These are phyloP conservation scores for Penicillium arizonense DNA, from an alignment of 495 filamentous ascomycete species.

Conservation along the genomic window DNA sequence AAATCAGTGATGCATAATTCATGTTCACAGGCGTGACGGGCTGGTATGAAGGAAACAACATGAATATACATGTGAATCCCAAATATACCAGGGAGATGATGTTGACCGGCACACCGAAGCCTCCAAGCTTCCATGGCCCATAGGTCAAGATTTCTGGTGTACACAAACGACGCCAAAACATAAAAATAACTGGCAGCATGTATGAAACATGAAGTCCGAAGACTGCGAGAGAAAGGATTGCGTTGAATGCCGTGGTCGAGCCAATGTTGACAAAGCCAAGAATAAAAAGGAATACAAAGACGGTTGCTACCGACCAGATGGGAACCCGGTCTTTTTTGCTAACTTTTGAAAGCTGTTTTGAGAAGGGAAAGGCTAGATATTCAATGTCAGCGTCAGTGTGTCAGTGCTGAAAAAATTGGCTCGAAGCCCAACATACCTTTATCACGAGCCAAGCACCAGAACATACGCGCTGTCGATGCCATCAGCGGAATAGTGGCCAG, in stretches of 20 bases:
- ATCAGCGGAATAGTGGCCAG: constrained; percentile 34
- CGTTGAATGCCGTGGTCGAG: constrained; percentile 46
- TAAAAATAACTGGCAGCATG: constrained; percentile 35
- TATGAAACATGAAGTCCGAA: constrained; percentile 43
- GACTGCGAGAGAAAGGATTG: constrained; percentile 43
- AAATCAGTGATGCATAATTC: neutral
- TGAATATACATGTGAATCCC: neutral
- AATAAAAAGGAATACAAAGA: constrained; percentile 35
- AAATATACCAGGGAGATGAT: neutral
- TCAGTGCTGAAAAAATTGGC: constrained; percentile 21
- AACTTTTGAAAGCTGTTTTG: constrained; percentile 1
- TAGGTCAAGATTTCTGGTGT: neutral
- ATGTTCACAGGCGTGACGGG: neutral
- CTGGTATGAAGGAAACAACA: neutral
- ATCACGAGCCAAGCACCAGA: constrained; percentile 55
- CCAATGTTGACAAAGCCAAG: constrained; percentile 52
- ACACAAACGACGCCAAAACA: constrained; percentile 34
- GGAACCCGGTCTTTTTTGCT: constrained; percentile 11
- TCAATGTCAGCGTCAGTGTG: neutral
- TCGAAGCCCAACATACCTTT: constrained; percentile 28
- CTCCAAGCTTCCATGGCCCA: neutral
- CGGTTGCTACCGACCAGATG: constrained; percentile 33
- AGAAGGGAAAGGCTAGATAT: neutral
- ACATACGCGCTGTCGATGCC: constrained; percentile 49
- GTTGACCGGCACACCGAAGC: neutral